Evolutionary conservation across 176 grass and related monocot species (phyloP), one percentile per base, ranked within the genome.

Genomic region (Carex kokanica): DNA sequence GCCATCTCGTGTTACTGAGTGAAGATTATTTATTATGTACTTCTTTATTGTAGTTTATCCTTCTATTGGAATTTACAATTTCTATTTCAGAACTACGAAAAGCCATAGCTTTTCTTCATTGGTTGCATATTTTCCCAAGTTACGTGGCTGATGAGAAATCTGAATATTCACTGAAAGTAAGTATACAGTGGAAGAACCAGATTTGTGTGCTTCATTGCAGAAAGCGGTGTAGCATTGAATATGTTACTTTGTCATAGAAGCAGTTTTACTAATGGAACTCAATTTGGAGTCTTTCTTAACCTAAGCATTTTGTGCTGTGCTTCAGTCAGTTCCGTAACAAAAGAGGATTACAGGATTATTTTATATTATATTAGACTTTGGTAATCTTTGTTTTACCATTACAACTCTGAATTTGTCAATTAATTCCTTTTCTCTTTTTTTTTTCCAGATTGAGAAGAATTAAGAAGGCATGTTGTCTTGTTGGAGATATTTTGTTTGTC

Each of bases 381-480:
- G 45, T 45, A 41, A 9, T 68, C 38, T 18, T 17, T 60, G 60
- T 58, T 59, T 79, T 36, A 57, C 2, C 21, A 16, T 64, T 82
- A 21, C 13, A 18, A 80, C 41, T 87, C 79, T 84, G 9, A 57
- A 18, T 75, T 24, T 69, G 38, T 71, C 45, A 60, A 41, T 67
- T 80, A 81, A 59, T 73, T 70, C 18, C 40, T 64, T 73, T 5
- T 11, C 73, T 82, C 81, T 55, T 62, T 80, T 60, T 88, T n/a
- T 47, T 79, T 86, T 90, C 86, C 88, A 94, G 93, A 88, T 59
- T 61, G 23, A 74, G 38, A 54, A 86, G 63, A 8, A 85, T 87
- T 80, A 36, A 70, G 3, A 60, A 16, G 41, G 43, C 32, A 84
- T 89, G 85, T 73, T 6, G 29, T 88, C 74, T 84, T 38, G 81